Conservation (phyloP, 106 monocot genomes). For the Apostasia shenzhenica region DNA sequence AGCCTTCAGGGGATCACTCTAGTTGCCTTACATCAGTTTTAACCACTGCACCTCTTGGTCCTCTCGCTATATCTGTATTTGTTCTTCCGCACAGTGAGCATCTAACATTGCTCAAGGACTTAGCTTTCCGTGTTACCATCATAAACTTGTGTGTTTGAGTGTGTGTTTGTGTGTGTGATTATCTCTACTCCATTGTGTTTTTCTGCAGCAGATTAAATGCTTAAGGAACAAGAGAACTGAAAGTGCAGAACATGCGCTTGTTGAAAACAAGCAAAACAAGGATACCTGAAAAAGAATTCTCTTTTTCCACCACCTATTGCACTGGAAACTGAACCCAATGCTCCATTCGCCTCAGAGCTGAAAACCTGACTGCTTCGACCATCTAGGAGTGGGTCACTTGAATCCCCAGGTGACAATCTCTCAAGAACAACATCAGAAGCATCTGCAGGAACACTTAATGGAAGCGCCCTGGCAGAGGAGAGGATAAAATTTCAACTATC, state of each 20-base stretch:
- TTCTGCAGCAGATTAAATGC: neutral
- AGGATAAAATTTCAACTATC: neutral
- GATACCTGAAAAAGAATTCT: neutral
- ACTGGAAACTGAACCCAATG: neutral
- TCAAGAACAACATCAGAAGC: neutral
- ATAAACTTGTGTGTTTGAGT: too few species aligned
- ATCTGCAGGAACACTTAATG: constrained; percentile 1
- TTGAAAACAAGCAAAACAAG: neutral
- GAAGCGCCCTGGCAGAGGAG: constrained; percentile 1
- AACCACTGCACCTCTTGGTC: too few species aligned
- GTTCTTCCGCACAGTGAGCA: too few species aligned
- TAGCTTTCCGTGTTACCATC: too few species aligned
- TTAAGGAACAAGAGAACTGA: neutral
- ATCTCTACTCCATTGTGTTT: neutral
- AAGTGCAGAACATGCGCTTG: neutral
- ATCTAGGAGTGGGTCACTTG: neutral
- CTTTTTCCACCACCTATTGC: constrained; percentile 3
- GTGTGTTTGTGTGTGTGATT: too few species aligned
- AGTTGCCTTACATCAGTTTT: too few species aligned
- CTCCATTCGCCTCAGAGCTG: neutral
- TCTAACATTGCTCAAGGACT: too few species aligned
- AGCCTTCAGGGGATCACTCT: too few species aligned
- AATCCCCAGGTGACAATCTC: neutral
- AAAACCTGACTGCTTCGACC: neutral
- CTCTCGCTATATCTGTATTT: too few species aligned